These are phyloP conservation scores for bread wheat (Triticum aestivum) DNA, from an alignment of 176 grass and related monocot genomes.

Conservation along the genomic window IWGSC_CS_RefSeq_v2.1 NC_057798.1:380246827-380247326, in stretches of 20 bases:
- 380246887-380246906: background rate
- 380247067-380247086: background rate
- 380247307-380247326: background rate
- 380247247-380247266: background rate
- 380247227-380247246: background rate
- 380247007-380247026: background rate
- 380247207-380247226: background rate
- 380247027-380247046: background rate
- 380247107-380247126: too few relatives aligned
- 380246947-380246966: background rate
- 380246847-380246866: background rate
- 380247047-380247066: too few relatives aligned
- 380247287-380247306: background rate
- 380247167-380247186: background rate
- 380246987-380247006: background rate
- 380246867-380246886: background rate
- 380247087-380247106: background rate
- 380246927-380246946: background rate
- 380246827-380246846: background rate
- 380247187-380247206: background rate
- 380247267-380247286: background rate
- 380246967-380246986: background rate
- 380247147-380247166: too few relatives aligned
- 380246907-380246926: background rate
- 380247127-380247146: too few relatives aligned